Evolutionary conservation across 2,329 filamentous ascomycete species (phyloP).

Genomic region (Aspergillus fumigatus): DNA sequence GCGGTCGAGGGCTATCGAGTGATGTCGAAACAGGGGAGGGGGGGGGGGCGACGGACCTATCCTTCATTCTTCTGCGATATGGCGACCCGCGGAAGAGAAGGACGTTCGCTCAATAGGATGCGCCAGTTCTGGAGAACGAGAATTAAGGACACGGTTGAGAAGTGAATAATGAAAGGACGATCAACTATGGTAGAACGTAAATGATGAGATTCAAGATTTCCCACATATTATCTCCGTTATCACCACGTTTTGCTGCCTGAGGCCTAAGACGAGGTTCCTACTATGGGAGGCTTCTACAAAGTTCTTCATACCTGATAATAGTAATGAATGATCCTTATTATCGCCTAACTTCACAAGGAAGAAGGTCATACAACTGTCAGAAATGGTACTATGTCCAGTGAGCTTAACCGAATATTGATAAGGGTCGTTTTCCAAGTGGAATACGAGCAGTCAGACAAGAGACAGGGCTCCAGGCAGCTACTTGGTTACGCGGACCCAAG

Average conservation of each 20-base stretch:
- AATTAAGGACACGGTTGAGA: not conserved
- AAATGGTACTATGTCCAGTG: no score
- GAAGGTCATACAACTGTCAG: no score
- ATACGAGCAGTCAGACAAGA: not conserved
- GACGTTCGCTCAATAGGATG: not conserved
- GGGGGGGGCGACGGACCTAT: not conserved
- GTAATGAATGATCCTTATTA: not conserved
- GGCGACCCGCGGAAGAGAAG: not conserved
- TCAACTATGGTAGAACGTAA: not conserved
- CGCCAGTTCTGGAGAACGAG: not conserved
- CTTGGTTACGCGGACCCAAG: not conserved
- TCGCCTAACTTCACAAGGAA: not conserved
- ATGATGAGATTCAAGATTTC: not conserved
- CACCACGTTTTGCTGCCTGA: slow-evolving; percentile 4
- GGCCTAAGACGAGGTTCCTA: not conserved
- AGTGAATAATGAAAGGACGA: not conserved
- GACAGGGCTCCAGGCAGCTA: not conserved
- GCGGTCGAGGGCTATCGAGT: not conserved
- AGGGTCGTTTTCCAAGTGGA: not conserved
- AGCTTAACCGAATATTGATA: no score
- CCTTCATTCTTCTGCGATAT: not conserved
- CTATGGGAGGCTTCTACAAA: not conserved
- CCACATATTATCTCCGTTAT: slow-evolving; percentile 17
- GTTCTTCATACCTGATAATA: not conserved
- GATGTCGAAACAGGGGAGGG: not conserved